phyloP scores from a whole-genome alignment of 192 early-diverging fungal species.

The Helicostylum pulchrum region DNA sequence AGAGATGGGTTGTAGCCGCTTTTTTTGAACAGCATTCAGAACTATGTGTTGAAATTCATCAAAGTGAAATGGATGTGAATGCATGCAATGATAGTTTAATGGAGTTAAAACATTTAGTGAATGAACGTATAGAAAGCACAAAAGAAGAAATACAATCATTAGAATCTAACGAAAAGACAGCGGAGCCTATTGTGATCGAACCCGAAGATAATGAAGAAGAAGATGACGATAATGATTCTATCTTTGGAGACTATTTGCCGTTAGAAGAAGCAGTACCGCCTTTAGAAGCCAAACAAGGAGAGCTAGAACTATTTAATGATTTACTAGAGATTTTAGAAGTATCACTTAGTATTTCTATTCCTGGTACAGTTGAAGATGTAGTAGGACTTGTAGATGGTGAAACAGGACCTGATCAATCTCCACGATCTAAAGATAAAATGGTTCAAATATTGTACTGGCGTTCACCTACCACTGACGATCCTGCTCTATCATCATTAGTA shows the following conservation, averaged over 20 bases:
- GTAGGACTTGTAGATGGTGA: slow-evolving; percentile 10
- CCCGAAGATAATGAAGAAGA: not conserved
- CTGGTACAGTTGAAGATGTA: slow-evolving; percentile 26
- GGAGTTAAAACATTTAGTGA: slow-evolving; percentile 51
- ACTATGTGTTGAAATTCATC: slow-evolving; percentile 71
- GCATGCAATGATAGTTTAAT: slow-evolving; percentile 72
- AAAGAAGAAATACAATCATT: not conserved
- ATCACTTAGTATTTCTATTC: slow-evolving; percentile 50
- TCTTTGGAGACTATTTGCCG: slow-evolving; percentile 23
- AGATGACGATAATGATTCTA: slow-evolving; percentile 22
- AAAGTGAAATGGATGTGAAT: slow-evolving; percentile 70
- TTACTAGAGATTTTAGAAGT: slow-evolving; percentile 43
- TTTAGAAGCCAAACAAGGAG: slow-evolving; percentile 13
- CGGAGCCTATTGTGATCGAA: not conserved
- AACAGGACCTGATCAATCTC: slow-evolving; percentile 35
- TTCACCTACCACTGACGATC: slow-evolving; percentile 39
- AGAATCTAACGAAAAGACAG: not conserved
- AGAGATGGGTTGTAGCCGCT: slow-evolving; percentile 63
- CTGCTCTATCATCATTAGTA: slow-evolving; percentile 10
- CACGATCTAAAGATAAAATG: slow-evolving; percentile 52
- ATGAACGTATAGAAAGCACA: slow-evolving; percentile 20
- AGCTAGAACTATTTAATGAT: slow-evolving; percentile 33
- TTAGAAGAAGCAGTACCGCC: slow-evolving; percentile 14
- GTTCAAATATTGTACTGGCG: slow-evolving; percentile 52
- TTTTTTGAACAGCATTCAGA: slow-evolving; percentile 74